These are phyloP conservation scores for Zygnema cylindricum DNA, from an alignment of 139 green algal species.

Conservation along the genomic window DNA sequence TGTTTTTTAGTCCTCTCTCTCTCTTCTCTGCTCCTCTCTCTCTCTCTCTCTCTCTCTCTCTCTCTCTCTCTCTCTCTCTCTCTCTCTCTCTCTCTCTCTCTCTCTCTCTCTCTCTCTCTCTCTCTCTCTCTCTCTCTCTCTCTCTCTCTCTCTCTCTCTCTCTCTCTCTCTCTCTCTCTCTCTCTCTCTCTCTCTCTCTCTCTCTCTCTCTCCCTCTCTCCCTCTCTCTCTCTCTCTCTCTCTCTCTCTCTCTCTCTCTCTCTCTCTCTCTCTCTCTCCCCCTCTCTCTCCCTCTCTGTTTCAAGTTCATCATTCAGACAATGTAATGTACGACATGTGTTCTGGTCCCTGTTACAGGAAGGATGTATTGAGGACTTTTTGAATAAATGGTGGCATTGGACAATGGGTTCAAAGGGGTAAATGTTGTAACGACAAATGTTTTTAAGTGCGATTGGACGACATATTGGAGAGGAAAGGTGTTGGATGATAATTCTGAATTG, in stretches of 20 bases:
- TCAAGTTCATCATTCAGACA: neutral
- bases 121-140: neutral
- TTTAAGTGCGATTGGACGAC: neutral
- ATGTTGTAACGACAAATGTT: neutral
- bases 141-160: neutral
- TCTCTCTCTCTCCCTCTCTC: neutral
- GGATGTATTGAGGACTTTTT: neutral
- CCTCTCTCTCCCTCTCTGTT: neutral
- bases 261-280: neutral
- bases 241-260: neutral
- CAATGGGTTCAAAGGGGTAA: neutral
- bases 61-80: neutral
- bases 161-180: neutral
- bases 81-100: neutral
- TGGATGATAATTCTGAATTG: no score
- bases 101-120: neutral
- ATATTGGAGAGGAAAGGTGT: no score
- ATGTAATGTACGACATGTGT: neutral
- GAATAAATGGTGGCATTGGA: neutral
- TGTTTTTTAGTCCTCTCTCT: neutral
- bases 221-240: neutral
- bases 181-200: neutral
- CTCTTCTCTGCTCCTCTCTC: neutral
- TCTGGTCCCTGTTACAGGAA: neutral
- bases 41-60: neutral